phyloP scores from a whole-genome alignment of 495 filamentous ascomycete species.

The Clohesyomyces aquaticus region DNA sequence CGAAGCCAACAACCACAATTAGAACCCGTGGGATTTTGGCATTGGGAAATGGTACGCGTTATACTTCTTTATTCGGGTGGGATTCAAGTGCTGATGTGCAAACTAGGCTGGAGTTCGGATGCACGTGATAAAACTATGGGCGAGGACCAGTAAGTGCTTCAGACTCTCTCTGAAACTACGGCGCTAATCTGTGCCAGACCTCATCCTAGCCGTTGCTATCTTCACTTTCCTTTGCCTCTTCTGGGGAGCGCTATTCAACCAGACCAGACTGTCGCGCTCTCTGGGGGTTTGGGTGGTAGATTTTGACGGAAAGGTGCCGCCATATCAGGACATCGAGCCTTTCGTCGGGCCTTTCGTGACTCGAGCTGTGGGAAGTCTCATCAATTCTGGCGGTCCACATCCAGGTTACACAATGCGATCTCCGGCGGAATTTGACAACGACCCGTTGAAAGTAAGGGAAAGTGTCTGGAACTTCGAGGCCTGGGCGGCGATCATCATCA shows the following conservation, averaged over 20 bases:
- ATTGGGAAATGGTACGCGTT: constrained; percentile 48
- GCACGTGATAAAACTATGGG: constrained; percentile 51
- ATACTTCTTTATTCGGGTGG: not conserved
- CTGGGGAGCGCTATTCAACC: constrained; percentile 62
- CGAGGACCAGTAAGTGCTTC: constrained; percentile 47
- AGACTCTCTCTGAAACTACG: not conserved
- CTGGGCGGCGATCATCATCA: constrained; percentile 33
- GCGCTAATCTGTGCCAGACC: constrained; percentile 40
- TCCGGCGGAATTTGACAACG: constrained; percentile 59
- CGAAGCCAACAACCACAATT: not conserved
- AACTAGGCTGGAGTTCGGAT: constrained; percentile 48
- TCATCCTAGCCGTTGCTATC: constrained; percentile 60
- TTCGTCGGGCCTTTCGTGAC: constrained; percentile 62
- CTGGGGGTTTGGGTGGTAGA: constrained; percentile 67
- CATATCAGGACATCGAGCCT: constrained; percentile 53
- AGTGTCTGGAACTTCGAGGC: constrained; percentile 27
- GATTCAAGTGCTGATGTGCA: not conserved
- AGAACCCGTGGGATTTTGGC: constrained; percentile 56
- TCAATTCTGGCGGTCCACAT: constrained; percentile 36
- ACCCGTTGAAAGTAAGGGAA: constrained; percentile 22
- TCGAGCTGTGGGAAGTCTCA: constrained; percentile 39
- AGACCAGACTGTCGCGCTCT: constrained; percentile 52
- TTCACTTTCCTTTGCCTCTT: constrained; percentile 61
- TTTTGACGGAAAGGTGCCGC: constrained; percentile 62
- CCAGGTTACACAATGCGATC: constrained; percentile 54